Conservation (phyloP, 257 asterid genomes). For the Gentiana straminea region DNA sequence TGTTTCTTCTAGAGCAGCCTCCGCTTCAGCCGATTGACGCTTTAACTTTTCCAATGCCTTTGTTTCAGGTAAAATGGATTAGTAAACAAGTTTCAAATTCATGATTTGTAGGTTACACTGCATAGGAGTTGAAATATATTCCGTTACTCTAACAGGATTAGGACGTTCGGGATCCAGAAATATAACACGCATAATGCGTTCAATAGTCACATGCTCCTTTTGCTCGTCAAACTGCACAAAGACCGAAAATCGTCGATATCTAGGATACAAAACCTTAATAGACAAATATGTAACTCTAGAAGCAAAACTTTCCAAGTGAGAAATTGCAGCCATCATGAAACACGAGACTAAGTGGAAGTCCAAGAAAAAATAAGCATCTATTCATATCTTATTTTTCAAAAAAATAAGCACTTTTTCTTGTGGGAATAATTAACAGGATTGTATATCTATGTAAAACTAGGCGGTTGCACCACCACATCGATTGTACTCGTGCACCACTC, state of each 20-base stretch:
- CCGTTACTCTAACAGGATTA: conserved; percentile 39
- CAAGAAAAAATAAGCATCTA: too few relatives aligned
- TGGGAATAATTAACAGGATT: too few relatives aligned
- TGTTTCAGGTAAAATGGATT: not conserved
- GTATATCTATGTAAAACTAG: too few relatives aligned
- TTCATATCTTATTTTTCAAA: too few relatives aligned
- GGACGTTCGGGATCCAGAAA: conserved; percentile 67
- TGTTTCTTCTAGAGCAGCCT: conserved; percentile 57
- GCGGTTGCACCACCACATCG: too few relatives aligned
- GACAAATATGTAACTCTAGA: too few relatives aligned
- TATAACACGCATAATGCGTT: conserved; percentile 55
- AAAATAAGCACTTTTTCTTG: too few relatives aligned
- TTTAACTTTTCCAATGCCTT: conserved; percentile 69
- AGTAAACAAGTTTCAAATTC: not conserved
- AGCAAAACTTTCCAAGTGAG: too few relatives aligned
- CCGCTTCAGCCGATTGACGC: conserved; percentile 79
- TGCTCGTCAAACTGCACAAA: conserved; percentile 71
- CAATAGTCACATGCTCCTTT: conserved; percentile 63
- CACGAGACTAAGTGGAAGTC: too few relatives aligned
- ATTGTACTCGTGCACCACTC: too few relatives aligned
- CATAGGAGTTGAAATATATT: not conserved
- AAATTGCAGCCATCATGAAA: too few relatives aligned
- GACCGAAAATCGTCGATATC: not conserved
- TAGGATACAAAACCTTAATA: not conserved
- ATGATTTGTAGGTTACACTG: too few relatives aligned